Conservation (phyloP, 1,284 basidiomycete species). For the Ustilago cynodontis region DNA sequence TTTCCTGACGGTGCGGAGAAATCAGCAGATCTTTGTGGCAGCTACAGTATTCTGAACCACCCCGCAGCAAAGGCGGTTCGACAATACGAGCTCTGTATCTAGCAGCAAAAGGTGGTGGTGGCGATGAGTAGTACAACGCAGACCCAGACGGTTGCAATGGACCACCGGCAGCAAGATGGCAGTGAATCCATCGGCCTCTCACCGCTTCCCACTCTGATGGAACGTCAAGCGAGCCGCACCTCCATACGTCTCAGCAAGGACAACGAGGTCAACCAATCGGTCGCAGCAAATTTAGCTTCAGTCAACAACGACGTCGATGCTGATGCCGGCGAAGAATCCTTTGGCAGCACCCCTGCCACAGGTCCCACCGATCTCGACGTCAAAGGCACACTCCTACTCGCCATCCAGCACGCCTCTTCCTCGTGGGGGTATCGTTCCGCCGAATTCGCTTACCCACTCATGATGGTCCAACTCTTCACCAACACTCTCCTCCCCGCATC, state of each 20-base stretch:
- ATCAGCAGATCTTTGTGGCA: too few species aligned
- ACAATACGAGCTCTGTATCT: too few species aligned
- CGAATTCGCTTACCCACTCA: slow-evolving; percentile 73
- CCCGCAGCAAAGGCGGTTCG: too few species aligned
- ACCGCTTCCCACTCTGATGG: neutral
- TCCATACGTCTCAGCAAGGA: neutral
- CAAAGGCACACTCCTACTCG: slow-evolving; percentile 48
- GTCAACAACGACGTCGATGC: slow-evolving; percentile 1
- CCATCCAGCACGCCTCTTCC: slow-evolving; percentile 64
- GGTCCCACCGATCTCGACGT: slow-evolving; percentile 35
- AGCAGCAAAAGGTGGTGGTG: neutral
- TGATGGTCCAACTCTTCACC: slow-evolving; percentile 73
- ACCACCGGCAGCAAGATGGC: neutral
- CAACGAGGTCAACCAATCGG: neutral
- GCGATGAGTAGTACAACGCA: slow-evolving; percentile 4
- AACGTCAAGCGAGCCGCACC: slow-evolving; percentile 17
- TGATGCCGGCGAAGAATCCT: slow-evolving; percentile 7
- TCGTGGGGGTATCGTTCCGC: slow-evolving; percentile 73
- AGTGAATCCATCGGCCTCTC: slow-evolving; percentile 19
- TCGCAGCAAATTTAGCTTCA: neutral
- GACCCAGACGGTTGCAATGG: slow-evolving; percentile 1
- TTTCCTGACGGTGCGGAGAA: too few species aligned
- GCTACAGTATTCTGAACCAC: too few species aligned
- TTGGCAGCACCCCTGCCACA: slow-evolving; percentile 23
- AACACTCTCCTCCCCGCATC: slow-evolving; percentile 74